Base-by-base conservation (phyloP, 345 rosid genomes). In the Geranium rotundifolium region DNA sequence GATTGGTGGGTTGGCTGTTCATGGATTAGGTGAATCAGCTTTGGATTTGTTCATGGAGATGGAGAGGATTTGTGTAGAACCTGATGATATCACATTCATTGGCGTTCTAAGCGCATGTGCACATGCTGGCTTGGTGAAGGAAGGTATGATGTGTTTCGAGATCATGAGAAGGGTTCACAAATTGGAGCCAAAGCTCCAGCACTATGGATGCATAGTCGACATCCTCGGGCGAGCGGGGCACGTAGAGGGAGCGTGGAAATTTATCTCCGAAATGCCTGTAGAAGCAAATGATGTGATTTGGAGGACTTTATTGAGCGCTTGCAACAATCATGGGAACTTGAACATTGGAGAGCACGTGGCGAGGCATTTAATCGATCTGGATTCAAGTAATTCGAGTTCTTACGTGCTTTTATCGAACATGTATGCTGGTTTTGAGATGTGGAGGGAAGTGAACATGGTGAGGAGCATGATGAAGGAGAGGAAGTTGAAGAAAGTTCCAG, bases 181-280 rank as follows among this genome's bases (percentile, higher is more conserved):
- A 59, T 3, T 79, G 58, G 71, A 66, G 57, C 83, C 83, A 1
- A 70, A 71, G 66, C 68, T 79, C 46, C 78, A 82, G 66, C 86
- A 82, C 59, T 82, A 76, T 18, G 86, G 83, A 19, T 82, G 83
- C 72, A 69, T 75, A 76, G 81, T 82, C 23, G 83, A 77, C 76
- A 69, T 82, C 39, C 76, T 79, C 52, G 64, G 83, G 60, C 76
- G 80, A 1, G 78, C 78, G n/a, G 83, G 86, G 62, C 68, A 66
- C 13, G 60, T 79, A 60, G 67, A 71, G 61, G 78, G 66, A 63
- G 83, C 83, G 10, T 62, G 58, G 39, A 64, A 69, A n/a, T 72
- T 82, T 54, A 65, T 77, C 0, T 65, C 66, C n/a, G 72, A 65
- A 61, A 82, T 79, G 86, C 81, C 86, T 0, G 62, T 79, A 4